Evolutionary conservation across 768 basidiomycete genomes (phyloP), one percentile per base, ranked within the genome.

Genomic region (Trametes sanguinea): DNA sequence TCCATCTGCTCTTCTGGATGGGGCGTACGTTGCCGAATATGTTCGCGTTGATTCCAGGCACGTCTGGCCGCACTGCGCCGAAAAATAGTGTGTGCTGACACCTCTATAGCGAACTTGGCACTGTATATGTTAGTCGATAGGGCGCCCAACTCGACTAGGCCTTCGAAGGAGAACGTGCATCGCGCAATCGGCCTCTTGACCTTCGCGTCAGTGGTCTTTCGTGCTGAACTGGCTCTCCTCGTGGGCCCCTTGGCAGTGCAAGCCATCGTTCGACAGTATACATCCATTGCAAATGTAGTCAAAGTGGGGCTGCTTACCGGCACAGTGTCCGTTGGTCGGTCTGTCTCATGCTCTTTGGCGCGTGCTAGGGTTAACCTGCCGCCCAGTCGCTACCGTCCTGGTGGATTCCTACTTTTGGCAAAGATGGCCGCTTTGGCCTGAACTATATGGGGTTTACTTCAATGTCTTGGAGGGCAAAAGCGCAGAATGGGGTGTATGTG

Each of bases 21-120:
- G 87, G 94, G 2, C 77, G 97, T 56, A 97, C 96, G 0, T 74
- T 98, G 6, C 96, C 97, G 1, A 99, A 98, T 72, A 96, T 94
- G 87, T 87, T 95, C 63, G 94, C 94, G 3, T 76, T 95, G 16
- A 77, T 90, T 2, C 85, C 88, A 47, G 91, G 94, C 95, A 64
- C 27, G 76, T 65, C 48, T 39, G 30, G 43, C 54, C 30, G 11
- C 27, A 22, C 6, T 39, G 7, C 42, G 13, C 0, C 13, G 3
- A 44, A 16, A 6, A 27, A 17, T 22, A 22, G 22, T 22, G n/a
- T 13, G 7, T 42, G 13, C 16, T 53, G 43, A 39, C 46, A 54
- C 11, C 47, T 33, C 5, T 10, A 51, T 53, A 89, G 90, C 89
- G 30, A 92, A 87, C 60, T 16, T 87, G 17, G 79, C 87, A 0